Conservation (phyloP, 495 filamentous ascomycete genomes). For the Podospora fimiseda region DNA sequence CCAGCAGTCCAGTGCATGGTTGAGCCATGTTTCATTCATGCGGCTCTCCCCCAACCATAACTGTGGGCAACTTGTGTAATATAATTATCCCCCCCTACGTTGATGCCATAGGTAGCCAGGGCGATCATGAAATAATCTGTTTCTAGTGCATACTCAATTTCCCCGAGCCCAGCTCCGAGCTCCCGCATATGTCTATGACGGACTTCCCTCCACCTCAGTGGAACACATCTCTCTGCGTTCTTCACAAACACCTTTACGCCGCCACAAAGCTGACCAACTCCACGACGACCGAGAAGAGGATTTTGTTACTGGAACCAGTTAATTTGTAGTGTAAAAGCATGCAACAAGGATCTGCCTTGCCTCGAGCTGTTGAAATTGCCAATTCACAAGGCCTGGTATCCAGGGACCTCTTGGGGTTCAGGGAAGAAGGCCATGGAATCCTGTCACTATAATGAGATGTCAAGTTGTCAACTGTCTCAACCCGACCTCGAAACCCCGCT, state of each 20-base stretch:
- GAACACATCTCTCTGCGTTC: too few species aligned
- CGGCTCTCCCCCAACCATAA: constrained; percentile 5
- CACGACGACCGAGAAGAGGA: too few species aligned
- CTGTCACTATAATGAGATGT: neutral
- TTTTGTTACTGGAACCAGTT: too few species aligned
- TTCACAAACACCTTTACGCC: too few species aligned
- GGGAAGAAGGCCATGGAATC: neutral
- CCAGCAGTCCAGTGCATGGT: constrained; percentile 5
- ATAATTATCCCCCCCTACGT: neutral
- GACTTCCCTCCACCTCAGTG: neutral
- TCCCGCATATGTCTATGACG: neutral
- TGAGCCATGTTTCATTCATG: constrained; percentile 21
- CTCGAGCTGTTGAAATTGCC: neutral
- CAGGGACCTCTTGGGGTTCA: neutral
- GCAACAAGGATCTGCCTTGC: neutral
- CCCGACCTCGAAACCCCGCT: neutral
- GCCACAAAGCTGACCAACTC: too few species aligned
- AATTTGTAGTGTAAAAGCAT: too few species aligned
- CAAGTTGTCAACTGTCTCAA: too few species aligned
- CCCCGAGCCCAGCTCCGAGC: neutral
- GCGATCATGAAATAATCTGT: neutral
- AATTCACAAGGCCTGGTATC: neutral
- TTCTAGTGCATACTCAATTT: neutral
- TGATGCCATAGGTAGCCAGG: neutral
- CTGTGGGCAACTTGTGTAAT: neutral